These are phyloP conservation scores for Cladophialophora chaetospira DNA, from an alignment of 2,329 filamentous ascomycete species.

Conservation along the genomic window DNA sequence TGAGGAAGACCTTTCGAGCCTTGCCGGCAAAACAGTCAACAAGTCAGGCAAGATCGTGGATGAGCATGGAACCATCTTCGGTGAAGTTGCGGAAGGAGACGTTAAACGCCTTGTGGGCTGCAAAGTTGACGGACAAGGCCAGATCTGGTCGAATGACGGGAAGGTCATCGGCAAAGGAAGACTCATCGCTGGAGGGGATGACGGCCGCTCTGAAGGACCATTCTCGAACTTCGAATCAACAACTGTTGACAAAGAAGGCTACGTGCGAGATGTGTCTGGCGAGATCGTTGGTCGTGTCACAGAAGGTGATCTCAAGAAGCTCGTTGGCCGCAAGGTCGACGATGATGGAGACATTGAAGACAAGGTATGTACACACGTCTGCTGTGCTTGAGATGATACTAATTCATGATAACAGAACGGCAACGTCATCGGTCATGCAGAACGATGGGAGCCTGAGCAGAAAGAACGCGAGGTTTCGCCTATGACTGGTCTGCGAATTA, in stretches of 20 bases:
- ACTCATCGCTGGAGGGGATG: constrained; percentile 55
- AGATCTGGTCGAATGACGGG: constrained; percentile 65
- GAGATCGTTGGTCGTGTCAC: constrained; percentile 62
- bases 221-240: constrained; percentile 63
- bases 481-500: constrained; percentile 58
- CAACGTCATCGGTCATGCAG: constrained; percentile 66
- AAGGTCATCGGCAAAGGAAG: constrained; percentile 63
- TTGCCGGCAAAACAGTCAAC: constrained; percentile 65
- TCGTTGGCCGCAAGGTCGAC: constrained; percentile 67
- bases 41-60: constrained; percentile 65
- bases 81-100: constrained; percentile 61
- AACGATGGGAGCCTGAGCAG: constrained; percentile 66
- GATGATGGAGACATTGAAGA: constrained; percentile 70
- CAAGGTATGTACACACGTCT: too few species aligned
- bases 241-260: constrained; percentile 60
- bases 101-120: constrained; percentile 58
- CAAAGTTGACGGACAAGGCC: constrained; percentile 64
- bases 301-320: constrained; percentile 64
- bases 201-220: constrained; percentile 45
- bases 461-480: constrained; percentile 59
- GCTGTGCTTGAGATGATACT: too few species aligned
- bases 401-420: too few species aligned
- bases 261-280: constrained; percentile 54
- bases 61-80: constrained; percentile 59
- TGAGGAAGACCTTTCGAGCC: constrained; percentile 59